A percentile compares a stretch with the other conserved stretches of the same genome.
Evolutionary conservation across 176 grass and related monocot species (phyloP).

Genomic region (Aegilops speltoides): DNA sequence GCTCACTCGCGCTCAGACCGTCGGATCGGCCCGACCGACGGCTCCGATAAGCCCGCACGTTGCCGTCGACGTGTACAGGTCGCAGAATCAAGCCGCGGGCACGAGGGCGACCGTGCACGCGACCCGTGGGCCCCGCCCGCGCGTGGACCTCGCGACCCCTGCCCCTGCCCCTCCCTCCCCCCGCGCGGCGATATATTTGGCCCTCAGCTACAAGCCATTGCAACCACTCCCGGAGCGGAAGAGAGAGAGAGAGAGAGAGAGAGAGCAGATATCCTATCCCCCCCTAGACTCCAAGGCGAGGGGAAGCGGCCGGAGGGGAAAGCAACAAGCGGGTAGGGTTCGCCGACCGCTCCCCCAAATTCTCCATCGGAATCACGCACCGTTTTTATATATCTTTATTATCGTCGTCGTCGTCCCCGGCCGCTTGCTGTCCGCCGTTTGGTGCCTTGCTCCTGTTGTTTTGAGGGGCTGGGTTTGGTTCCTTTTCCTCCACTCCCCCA

Average conservation of each 20-base stretch:
- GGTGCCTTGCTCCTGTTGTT: constrained; percentile 34
- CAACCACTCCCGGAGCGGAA: constrained; percentile 31
- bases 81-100: neutral
- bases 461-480: constrained; percentile 16
- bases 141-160: neutral
- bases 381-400: constrained; percentile 27
- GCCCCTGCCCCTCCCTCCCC: neutral
- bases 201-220: neutral
- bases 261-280: neutral
- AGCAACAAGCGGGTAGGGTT: constrained; percentile 50
- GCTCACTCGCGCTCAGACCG: neutral
- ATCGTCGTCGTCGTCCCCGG: neutral
- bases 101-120: neutral
- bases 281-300: constrained; percentile 27
- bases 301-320: constrained; percentile 4
- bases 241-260: neutral
- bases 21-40: neutral
- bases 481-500: neutral
- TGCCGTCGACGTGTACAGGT: neutral
- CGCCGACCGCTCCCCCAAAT: neutral
- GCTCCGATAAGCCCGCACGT: neutral
- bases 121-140: neutral
- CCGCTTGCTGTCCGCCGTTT: neutral
- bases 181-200: constrained; percentile 35
- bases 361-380: neutral